Evolutionary conservation across 176 grass and related monocot species (phyloP).

Genomic region (Calamus simplicifolius): DNA sequence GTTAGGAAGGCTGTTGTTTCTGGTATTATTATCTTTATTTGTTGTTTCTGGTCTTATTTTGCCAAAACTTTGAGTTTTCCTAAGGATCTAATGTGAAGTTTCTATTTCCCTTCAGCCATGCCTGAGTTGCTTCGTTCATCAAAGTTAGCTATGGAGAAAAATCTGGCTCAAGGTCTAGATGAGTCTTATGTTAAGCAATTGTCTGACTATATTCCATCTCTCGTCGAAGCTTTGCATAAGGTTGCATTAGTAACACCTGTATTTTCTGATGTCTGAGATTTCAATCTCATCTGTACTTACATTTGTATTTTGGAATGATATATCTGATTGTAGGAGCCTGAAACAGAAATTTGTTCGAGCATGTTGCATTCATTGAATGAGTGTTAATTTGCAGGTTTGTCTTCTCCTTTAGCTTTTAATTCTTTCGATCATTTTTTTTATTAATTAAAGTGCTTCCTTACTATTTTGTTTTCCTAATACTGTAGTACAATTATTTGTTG

Average conservation of each 20-base stretch:
- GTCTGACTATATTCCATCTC: constrained; percentile 86
- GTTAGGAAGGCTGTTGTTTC: constrained; percentile 95
- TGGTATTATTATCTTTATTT: constrained; percentile 37
- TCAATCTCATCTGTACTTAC: background rate
- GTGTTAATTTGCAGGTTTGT: constrained; percentile 88
- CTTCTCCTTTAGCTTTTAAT: background rate
- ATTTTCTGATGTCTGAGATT: background rate
- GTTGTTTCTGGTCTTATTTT: constrained; percentile 4
- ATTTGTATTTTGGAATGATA: background rate
- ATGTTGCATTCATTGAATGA: constrained; percentile 93
- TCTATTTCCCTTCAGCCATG: too few relatives aligned
- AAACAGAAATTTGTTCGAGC: too few relatives aligned
- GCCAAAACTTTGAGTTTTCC: background rate
- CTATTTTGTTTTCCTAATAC: too few relatives aligned
- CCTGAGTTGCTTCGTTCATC: too few relatives aligned
- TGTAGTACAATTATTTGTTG: too few relatives aligned
- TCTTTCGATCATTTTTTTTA: too few relatives aligned
- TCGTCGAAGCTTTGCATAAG: constrained; percentile 95
- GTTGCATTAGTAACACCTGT: too few relatives aligned
- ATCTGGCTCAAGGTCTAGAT: constrained; percentile 73
- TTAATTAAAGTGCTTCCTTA: too few relatives aligned
- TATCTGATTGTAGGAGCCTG: constrained; percentile 41
- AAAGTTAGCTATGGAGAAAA: constrained; percentile 88
- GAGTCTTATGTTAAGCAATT: constrained; percentile 91
- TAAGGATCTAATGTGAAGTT: constrained; percentile 1